Evolutionary conservation across 768 basidiomycete genomes (phyloP).

Genomic region (Exidia glandulosa): DNA sequence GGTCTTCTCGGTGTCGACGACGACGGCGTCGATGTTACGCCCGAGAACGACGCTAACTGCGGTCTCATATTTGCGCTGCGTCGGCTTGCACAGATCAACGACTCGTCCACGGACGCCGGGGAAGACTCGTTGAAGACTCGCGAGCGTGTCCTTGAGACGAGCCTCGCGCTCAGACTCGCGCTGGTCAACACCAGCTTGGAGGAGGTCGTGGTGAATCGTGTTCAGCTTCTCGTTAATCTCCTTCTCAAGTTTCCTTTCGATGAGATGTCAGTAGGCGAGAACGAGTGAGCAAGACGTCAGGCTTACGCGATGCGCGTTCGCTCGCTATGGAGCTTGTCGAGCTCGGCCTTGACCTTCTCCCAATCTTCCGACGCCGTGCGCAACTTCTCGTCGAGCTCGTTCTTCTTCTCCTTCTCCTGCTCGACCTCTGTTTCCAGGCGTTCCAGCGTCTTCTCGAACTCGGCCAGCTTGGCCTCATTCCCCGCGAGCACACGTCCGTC

Average conservation of each 20-base stretch:
- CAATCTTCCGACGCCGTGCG: conserved; percentile 47
- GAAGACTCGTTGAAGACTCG: conserved; percentile 78
- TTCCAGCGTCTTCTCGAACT: conserved; percentile 44
- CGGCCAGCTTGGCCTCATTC: conserved; percentile 58
- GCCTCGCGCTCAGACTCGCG: conserved; percentile 77
- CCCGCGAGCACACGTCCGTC: conserved; percentile 50
- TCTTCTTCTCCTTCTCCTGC: conserved; percentile 37
- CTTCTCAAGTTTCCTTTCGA: conserved; percentile 76
- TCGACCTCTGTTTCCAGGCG: conserved; percentile 45
- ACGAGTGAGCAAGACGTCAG: not conserved
- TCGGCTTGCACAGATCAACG: conserved; percentile 90
- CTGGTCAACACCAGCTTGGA: conserved; percentile 84
- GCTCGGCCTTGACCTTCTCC: conserved; percentile 55
- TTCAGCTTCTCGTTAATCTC: conserved; percentile 89
- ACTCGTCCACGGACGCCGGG: conserved; percentile 90
- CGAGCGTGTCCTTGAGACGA: conserved; percentile 75
- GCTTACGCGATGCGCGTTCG: conserved; percentile 65
- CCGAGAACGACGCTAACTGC: conserved; percentile 90
- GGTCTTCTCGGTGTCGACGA: conserved; percentile 94
- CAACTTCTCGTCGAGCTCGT: conserved; percentile 58
- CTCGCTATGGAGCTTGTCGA: conserved; percentile 81
- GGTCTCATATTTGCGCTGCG: conserved; percentile 80
- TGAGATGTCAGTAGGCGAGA: not conserved
- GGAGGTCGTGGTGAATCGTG: conserved; percentile 67
- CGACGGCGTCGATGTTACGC: conserved; percentile 87